Base-by-base conservation (phyloP, 2,329 filamentous ascomycete species). In the Periglandula ipomoeae region DNA sequence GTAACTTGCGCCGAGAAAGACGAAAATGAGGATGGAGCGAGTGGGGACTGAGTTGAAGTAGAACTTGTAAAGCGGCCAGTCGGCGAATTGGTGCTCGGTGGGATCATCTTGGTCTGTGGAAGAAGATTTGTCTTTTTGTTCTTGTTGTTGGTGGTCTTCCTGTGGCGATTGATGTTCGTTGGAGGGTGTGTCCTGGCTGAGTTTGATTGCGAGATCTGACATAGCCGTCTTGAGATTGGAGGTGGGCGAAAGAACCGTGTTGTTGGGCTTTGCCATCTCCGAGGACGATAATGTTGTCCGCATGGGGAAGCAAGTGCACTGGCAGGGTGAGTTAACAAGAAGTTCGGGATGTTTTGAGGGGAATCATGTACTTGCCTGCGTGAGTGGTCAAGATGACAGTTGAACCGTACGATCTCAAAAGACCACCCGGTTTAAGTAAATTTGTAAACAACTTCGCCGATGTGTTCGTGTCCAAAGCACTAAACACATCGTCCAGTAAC, bases 401-500 rank as follows among this genome's bases (percentile, higher is more conserved):
- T 19, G 35, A 37, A 15, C 20, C 10, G 7, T 20, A n/a, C 7
- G 13, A 44, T 26, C 46, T 27, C 5, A 51, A 27, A 7, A 51
- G 5, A 13, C 43, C 50, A 17, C 40, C 24, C 3, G 35, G 7
- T 5, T 42, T 46, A 5, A 51, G 39, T 9, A 51, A 43, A 19
- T 46, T 41, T 10, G 11, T n/a, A 10, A 51, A 47, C 6, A 49
- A 23, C 22, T 30, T 32, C 6, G 19, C 27, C 5, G 50, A 46
- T 17, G 50, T 52, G 37, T 26, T 13, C 3, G 27, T 37, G 32
- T 52, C 50, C 1, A 49, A 32, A 17, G 46, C 44, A 11, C 46
- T 47, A 38, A 52, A 46, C 15, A 46, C 46, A 30, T 52, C 38
- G 37, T 52, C 50, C 15, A 52, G 39, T 5, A 52, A 6, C 4